Base-by-base conservation (phyloP, 768 basidiomycete genomes). In the Cystobasidium ongulense region DNA sequence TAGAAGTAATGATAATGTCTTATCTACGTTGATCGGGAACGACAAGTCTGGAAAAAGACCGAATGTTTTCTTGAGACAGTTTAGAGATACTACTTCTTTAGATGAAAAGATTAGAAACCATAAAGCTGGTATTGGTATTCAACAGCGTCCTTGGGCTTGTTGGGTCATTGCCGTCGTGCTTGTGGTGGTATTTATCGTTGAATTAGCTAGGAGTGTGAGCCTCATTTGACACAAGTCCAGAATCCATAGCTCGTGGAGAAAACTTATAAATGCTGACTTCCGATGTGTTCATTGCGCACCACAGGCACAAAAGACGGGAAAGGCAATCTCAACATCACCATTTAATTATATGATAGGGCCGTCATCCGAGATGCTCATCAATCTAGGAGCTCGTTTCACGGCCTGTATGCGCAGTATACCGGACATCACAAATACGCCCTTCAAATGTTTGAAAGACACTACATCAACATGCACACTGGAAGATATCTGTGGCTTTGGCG, bases 291-390 rank as follows among this genome's bases (percentile, higher is more conserved):
- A 27, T 59, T 46, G n/a, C n/a, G 43, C 13, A 46, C 43, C 35
- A 25, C 80, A 84, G 71, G 83, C 68, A 5, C 68, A 85, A 76
- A 85, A 86, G 21, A 92, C 92, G 78, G 94, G 94, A 0, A 87
- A 86, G 4, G 89, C 90, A 0, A 84, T 97, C 59, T 92, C 93
- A 1, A 87, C 92, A 80, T 90, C 92, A 84, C 91, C 87, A 73
- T 86, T 92, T 65, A 95, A 94, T 78, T 88, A 88, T 2, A 91
- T 95, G 91, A 84, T 98, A 21, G 95, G 95, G 1, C 95, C 95
- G 1, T 89, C 90, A 0, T 86, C 85, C 61, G 88, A 88, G 57
- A 91, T 89, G 1, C 83, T 98, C 17, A 91, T 97, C 73, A 86
- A 89, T 77, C 83, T 91, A 63, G 94, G 94, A 1, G 92, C 95